Evolutionary conservation across 163 green algal species (phyloP).

Genomic region (Picocystis sp.): DNA sequence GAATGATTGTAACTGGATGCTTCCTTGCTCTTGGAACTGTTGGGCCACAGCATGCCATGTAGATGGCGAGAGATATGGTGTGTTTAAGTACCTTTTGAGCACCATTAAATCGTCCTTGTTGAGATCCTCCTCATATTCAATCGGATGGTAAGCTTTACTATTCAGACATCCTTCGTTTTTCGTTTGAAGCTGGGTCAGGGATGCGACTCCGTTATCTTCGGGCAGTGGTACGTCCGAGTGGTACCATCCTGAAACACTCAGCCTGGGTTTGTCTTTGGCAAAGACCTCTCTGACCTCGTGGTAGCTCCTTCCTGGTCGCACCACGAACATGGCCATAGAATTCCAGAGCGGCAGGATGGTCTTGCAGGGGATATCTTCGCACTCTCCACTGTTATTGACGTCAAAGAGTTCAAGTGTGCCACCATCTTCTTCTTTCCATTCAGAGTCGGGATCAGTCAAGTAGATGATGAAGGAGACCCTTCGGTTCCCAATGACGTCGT

Average conservation of each 20-base stretch:
- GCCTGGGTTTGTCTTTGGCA: constrained; percentile 6
- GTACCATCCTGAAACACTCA: constrained; percentile 60
- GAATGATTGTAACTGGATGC: constrained; percentile 6
- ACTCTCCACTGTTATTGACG: constrained; percentile 12
- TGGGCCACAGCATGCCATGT: constrained; percentile 1
- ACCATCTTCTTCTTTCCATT: constrained; percentile 50
- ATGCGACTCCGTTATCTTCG: constrained; percentile 29
- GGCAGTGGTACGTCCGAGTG: constrained; percentile 31
- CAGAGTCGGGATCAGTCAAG: constrained; percentile 62
- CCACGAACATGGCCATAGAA: constrained; percentile 70
- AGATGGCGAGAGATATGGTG: not conserved
- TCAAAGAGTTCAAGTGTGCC: constrained; percentile 75
- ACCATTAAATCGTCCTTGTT: constrained; percentile 25
- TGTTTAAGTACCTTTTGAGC: not conserved
- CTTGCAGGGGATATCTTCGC: constrained; percentile 32
- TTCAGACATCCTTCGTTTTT: not conserved
- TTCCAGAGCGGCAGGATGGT: constrained; percentile 59
- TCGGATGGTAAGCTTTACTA: no score
- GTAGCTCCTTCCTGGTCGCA: constrained; percentile 61
- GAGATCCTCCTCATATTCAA: no score
- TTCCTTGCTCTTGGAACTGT: constrained; percentile 1
- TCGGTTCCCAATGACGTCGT: constrained; percentile 76
- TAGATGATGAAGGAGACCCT: constrained; percentile 81
- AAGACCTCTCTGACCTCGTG: constrained; percentile 52
- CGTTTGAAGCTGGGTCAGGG: constrained; percentile 51